Evolutionary conservation across 1,284 basidiomycete species (phyloP).

Genomic region (Irpex sp.): DNA sequence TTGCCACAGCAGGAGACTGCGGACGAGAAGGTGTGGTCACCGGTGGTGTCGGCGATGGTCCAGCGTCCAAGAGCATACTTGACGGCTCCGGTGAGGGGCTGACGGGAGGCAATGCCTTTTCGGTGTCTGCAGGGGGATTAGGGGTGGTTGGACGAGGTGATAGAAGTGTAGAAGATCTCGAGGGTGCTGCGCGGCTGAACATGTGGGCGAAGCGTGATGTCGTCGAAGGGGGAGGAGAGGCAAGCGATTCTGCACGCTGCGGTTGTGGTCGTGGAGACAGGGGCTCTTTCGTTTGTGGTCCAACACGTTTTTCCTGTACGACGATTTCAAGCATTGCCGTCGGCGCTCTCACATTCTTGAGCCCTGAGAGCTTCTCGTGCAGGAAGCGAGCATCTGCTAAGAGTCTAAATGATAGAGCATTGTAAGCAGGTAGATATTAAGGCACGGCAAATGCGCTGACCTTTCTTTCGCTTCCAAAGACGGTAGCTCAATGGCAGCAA

Average conservation of each 20-base stretch:
- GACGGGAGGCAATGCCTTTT: slow-evolving; percentile 9
- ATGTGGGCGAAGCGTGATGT: slow-evolving; percentile 12
- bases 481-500: slow-evolving; percentile 75
- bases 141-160: background rate
- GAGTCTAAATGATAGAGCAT: slow-evolving; percentile 44
- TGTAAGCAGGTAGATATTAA: slow-evolving; percentile 2
- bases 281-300: slow-evolving; percentile 24
- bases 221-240: background rate
- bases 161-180: background rate
- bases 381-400: slow-evolving; percentile 76
- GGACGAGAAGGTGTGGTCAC: slow-evolving; percentile 6
- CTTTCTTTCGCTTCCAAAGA: slow-evolving; percentile 79
- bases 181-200: slow-evolving; percentile 8
- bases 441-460: slow-evolving; percentile 38
- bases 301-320: slow-evolving; percentile 67
- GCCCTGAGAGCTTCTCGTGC: slow-evolving; percentile 65
- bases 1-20: slow-evolving; percentile 4
- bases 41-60: background rate
- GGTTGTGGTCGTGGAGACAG: slow-evolving; percentile 10
- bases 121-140: slow-evolving; percentile 3
- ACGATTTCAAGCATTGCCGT: slow-evolving; percentile 80
- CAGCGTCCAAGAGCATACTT: background rate
- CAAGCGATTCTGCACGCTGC: slow-evolving; percentile 17
- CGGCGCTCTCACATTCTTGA: slow-evolving; percentile 67
- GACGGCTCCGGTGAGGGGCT: slow-evolving; percentile 12